A percentile compares a stretch with the other conserved stretches of the same genome.
These are phyloP conservation scores for Phytophthora lateralis DNA, from an alignment of 352 stramenopile species.

Conservation along the genomic window DNA sequence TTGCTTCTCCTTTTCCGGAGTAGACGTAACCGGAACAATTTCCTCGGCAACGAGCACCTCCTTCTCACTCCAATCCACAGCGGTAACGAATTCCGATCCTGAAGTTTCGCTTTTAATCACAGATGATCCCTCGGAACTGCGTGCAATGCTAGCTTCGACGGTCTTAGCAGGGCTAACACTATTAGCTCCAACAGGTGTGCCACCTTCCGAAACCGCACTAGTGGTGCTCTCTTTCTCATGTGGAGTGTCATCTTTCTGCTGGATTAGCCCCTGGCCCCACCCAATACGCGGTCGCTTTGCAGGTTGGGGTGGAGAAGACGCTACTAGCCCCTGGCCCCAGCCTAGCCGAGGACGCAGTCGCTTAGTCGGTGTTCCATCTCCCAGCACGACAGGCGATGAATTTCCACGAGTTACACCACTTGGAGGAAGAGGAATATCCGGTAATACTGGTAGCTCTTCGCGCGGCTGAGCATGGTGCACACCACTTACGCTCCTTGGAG, in stretches of 20 bases:
- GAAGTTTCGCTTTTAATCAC: constrained; percentile 12
- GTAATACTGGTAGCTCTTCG: constrained; percentile 68
- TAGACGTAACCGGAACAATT: constrained; percentile 3
- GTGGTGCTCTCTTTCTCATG: constrained; percentile 15
- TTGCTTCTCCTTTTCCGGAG: constrained; percentile 18
- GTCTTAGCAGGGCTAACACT: constrained; percentile 14
- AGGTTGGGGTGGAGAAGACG: constrained; percentile 59
- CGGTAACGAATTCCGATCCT: not conserved
- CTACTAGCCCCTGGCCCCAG: constrained; percentile 85
- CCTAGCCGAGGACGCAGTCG: constrained; percentile 71
- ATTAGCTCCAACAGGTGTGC: constrained; percentile 1
- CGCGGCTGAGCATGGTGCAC: constrained; percentile 7
- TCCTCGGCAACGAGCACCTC: not conserved
- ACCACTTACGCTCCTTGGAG: constrained; percentile 14
- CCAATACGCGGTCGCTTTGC: constrained; percentile 80
- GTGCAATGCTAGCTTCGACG: constrained; percentile 6
- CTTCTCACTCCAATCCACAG: constrained; percentile 1
- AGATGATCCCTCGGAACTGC: not conserved
- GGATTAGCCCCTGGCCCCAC: constrained; percentile 81
- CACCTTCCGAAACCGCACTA: constrained; percentile 5
- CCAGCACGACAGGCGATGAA: constrained; percentile 22
- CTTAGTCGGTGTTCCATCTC: constrained; percentile 49
- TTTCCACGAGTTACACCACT: constrained; percentile 16
- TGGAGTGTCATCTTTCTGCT: constrained; percentile 33
- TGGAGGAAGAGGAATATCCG: constrained; percentile 65